A percentile compares a stretch with the other conserved stretches of the same genome.
These are phyloP conservation scores for Krasilnikovozyma curviuscula DNA, from an alignment of 768 basidiomycete species.

Conservation along the genomic window DNA sequence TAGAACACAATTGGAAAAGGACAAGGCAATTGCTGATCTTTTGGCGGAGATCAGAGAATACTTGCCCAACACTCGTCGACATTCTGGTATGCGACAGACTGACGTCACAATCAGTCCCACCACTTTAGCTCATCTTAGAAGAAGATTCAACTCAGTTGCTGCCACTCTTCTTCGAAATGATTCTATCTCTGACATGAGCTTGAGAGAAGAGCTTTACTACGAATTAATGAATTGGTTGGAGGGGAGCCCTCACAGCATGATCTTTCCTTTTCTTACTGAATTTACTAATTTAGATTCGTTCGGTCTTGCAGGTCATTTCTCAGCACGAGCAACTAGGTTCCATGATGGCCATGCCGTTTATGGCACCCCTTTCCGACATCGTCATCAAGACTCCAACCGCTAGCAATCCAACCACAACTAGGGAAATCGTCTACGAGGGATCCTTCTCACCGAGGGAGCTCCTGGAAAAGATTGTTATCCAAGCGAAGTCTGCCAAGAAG, in stretches of 20 bases:
- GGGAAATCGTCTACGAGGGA: slow-evolving; percentile 53
- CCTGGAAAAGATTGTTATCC: slow-evolving; percentile 75
- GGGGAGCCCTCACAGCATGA: too few relatives aligned
- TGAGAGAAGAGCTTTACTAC: slow-evolving; percentile 63
- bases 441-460: slow-evolving; percentile 54
- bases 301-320: slow-evolving; percentile 52
- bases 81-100: slow-evolving; percentile 56
- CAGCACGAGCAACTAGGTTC: slow-evolving; percentile 80
- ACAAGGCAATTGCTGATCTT: slow-evolving; percentile 49
- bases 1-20: slow-evolving; percentile 50
- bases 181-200: slow-evolving; percentile 77
- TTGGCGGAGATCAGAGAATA: slow-evolving; percentile 57
- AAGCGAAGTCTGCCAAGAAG: slow-evolving; percentile 79
- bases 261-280: not conserved
- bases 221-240: slow-evolving; percentile 83
- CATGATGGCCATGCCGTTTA: slow-evolving; percentile 94
- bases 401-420: slow-evolving; percentile 22
- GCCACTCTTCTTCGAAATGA: slow-evolving; percentile 6
- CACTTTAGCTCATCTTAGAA: slow-evolving; percentile 69
- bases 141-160: slow-evolving; percentile 48
- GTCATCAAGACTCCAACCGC: slow-evolving; percentile 39
- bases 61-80: slow-evolving; percentile 59
- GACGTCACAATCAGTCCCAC: slow-evolving; percentile 74
- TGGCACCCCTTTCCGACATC: slow-evolving; percentile 58
- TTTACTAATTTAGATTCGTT: slow-evolving; percentile 5